Base-by-base conservation (phyloP, 139 green algal species). In the Zygnema cylindricum region DNA sequence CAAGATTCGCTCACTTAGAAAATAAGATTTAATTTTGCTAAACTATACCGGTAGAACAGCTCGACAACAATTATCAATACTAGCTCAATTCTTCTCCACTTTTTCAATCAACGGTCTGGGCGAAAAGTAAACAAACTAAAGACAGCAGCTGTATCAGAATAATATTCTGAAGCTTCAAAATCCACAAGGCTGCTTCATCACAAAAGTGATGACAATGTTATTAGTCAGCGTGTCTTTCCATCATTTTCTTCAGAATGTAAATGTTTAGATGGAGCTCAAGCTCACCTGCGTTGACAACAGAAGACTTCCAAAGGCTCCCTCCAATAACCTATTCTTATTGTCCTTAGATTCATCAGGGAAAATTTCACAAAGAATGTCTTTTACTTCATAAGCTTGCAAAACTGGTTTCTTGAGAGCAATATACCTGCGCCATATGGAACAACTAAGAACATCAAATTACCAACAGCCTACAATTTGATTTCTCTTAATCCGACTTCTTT, bases 271-370 rank as follows among this genome's bases (percentile, higher is more conserved):
- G 25, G 30, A 35, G 7, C 0, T 35, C 30, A 25, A 79, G 71
- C 38, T 41, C 11, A 79, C 71, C 71, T 79, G 71, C 38, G 78
- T 76, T 0, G 78, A 55, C 30, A 69, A 41, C 1, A 86, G 78
- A 55, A 86, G 78, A 38, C 69, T 86, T 63, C 78, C 78, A 77
- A 86, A 86, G 33, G 78, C 39, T 16, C 78, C 43, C 35, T 86
- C 78, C 42, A 79, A 3, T 11, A 79, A 11, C 16, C 11, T 43
- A 3, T 25, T 40, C 21, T 79, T 79, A 3, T 43, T 43, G 71
- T 54, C 71, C 16, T 43, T 3, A 79, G 36, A 41, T 54, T 79
- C 71, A 54, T 16, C 71, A 16, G 36, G 36, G 16, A 54, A 25
- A 7, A 79, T 16, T 40, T 41, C 71, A 7, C 7, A 54, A 11